Evolutionary conservation across 768 basidiomycete genomes (phyloP).

Genomic region (Sarcomyxa edulis): DNA sequence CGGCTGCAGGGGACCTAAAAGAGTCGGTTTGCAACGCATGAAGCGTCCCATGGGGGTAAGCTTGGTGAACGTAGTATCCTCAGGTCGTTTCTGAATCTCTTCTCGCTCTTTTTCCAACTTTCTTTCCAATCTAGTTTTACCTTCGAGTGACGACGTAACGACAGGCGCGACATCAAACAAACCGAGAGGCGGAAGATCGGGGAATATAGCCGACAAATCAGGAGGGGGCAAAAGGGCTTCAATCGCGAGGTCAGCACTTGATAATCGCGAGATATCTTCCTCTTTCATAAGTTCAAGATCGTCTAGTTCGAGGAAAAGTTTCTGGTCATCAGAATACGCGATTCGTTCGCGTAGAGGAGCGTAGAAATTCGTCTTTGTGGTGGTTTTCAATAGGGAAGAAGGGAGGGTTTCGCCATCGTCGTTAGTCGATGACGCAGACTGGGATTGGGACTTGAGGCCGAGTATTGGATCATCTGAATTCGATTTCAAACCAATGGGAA

Average conservation of each 20-base stretch:
- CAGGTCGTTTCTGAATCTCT: slow-evolving; percentile 69
- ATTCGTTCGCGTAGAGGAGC: slow-evolving; percentile 58
- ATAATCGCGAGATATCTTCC: slow-evolving; percentile 16
- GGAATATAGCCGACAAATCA: slow-evolving; percentile 71
- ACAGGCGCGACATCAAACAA: slow-evolving; percentile 45
- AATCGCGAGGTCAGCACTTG: slow-evolving; percentile 19
- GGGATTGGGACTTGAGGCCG: slow-evolving; percentile 34
- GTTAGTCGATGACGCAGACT: slow-evolving; percentile 32
- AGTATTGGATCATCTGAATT: slow-evolving; percentile 54
- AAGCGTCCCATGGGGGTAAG: slow-evolving; percentile 71
- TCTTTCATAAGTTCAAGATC: slow-evolving; percentile 24
- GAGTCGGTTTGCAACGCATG: slow-evolving; percentile 77
- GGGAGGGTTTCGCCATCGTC: slow-evolving; percentile 23
- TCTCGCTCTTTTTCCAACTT: slow-evolving; percentile 55
- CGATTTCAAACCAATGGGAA: slow-evolving; percentile 35
- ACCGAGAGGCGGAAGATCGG: slow-evolving; percentile 66
- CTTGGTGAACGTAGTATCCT: slow-evolving; percentile 75
- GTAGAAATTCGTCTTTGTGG: slow-evolving; percentile 39
- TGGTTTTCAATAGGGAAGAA: slow-evolving; percentile 28
- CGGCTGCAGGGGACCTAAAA: slow-evolving; percentile 82
- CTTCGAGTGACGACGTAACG: slow-evolving; percentile 18
- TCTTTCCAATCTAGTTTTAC: slow-evolving; percentile 54
- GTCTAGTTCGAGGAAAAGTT: slow-evolving; percentile 44
- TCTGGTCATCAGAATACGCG: slow-evolving; percentile 53
- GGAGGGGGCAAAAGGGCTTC: slow-evolving; percentile 25